Base-by-base conservation (phyloP, 2,329 filamentous ascomycete genomes). In the Dryadomyces quercivorus region DNA sequence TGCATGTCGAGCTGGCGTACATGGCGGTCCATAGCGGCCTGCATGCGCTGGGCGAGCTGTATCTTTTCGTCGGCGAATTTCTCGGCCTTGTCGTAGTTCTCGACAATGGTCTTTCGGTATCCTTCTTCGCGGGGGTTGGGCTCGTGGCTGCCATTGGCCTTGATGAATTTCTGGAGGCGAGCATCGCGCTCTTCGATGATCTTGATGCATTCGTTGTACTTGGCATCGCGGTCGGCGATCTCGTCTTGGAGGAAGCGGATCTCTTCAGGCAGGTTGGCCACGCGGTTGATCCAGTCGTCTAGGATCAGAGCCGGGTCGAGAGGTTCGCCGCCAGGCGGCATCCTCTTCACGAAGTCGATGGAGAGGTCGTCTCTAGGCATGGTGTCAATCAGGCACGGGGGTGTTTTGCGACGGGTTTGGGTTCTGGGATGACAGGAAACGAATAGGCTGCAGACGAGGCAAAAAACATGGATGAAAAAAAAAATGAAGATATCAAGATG, bases 171-270 rank as follows among this genome's bases (percentile, higher is more conserved):
- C 65, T 94, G 88, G 44, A 93, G 81, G 63, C 83, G 83, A 53
- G 70, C 76, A 64, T 94, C 88, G 60, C 84, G 82, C 56, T 85
- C 82, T 44, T 82, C 78, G 63, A 91, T 88, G 59, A 79, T 76
- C 58, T 80, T 76, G 56, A 84, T 73, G 65, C 84, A 84, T 50
- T 88, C 82, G 63, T 80, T 74, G 61, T 88, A 85, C 59, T 82
- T 76, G 51, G 80, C 77, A 66, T 94, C 88, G 67, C 91, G 92
- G 65, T 87, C 84, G 64, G 82, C 76, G 59, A 92, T 87, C 69
- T 93, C 88, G 65, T 91, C 87, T 63, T 91, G 85, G 58, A 92
- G 77, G 70, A 91, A 90, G 20, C 84, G 83, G 57, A 93, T 83
- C 69, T 93, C 88, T 59, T 88, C 85, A 58, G 87, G 87, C 31